phyloP scores from a whole-genome alignment of 2,329 filamentous ascomycete species.

The Rachicladosporium sp. region DNA sequence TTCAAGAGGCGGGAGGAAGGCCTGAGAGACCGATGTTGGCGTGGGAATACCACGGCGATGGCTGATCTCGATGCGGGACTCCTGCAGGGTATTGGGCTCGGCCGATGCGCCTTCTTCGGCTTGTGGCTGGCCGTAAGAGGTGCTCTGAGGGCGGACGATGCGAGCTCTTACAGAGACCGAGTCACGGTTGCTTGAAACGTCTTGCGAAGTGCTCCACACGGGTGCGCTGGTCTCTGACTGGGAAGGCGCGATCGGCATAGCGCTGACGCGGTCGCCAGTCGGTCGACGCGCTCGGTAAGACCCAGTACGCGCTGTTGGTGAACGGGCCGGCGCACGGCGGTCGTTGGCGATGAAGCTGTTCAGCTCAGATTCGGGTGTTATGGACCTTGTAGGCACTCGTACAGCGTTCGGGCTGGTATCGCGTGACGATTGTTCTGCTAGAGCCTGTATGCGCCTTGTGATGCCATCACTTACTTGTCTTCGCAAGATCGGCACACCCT shows the following conservation, averaged over 20 bases:
- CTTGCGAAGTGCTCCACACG: conserved; percentile 30
- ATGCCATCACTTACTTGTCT: conserved; percentile 80
- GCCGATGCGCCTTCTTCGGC: background rate
- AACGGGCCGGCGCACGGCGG: conserved; percentile 2
- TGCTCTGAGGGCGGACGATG: conserved; percentile 55
- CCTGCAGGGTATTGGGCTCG: conserved; percentile 37
- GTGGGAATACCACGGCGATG: conserved; percentile 32
- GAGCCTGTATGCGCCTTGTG: conserved; percentile 83
- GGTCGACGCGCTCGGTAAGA: conserved; percentile 1
- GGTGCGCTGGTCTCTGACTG: conserved; percentile 17
- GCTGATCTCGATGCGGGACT: conserved; percentile 52
- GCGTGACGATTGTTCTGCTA: conserved; percentile 54
- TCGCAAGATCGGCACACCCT: conserved; percentile 38
- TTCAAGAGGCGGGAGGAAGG: conserved; percentile 1
- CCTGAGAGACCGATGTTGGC: conserved; percentile 6
- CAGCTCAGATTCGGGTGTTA: conserved; percentile 9
- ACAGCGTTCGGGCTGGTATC: conserved; percentile 12
- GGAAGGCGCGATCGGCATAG: conserved; percentile 8
- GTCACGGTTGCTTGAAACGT: conserved; percentile 40
- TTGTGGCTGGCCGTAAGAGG: conserved; percentile 24
- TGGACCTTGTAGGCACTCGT: conserved; percentile 7
- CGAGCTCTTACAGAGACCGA: conserved; percentile 81
- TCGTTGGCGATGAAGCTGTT: conserved; percentile 2
- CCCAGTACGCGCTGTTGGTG: conserved; percentile 3
- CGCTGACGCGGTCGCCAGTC: conserved; percentile 4